Evolutionary conservation across 1,284 basidiomycete genomes (phyloP).

Genomic region (Xanthoconium separans): DNA sequence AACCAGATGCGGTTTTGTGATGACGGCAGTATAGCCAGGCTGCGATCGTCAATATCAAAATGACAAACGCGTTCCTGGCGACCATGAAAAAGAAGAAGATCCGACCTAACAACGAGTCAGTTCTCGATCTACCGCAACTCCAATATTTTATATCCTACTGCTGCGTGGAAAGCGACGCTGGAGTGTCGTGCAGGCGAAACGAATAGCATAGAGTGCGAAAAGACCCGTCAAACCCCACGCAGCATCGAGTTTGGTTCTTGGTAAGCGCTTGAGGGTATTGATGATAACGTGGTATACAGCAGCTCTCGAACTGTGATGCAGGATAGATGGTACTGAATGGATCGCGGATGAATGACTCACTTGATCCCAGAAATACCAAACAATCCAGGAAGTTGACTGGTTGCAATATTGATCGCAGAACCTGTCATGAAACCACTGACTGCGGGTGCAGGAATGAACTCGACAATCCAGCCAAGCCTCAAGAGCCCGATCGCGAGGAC

Average conservation of each 20-base stretch:
- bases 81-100: constrained; percentile 86
- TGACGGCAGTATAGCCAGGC: constrained; percentile 82
- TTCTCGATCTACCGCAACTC: neutral
- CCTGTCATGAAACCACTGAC: constrained; percentile 95
- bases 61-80: constrained; percentile 84
- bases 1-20: constrained; percentile 55
- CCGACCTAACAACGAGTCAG: constrained; percentile 48
- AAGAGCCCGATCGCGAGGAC: constrained; percentile 92
- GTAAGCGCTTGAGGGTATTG: constrained; percentile 86
- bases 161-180: constrained; percentile 67
- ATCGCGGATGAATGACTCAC: constrained; percentile 42
- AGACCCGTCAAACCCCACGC: constrained; percentile 88
- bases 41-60: constrained; percentile 82
- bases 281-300: constrained; percentile 89
- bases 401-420: constrained; percentile 84
- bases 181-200: constrained; percentile 59
- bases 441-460: constrained; percentile 91
- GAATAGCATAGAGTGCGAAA: constrained; percentile 72
- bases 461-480: constrained; percentile 91
- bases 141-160: constrained; percentile 39
- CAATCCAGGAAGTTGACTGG: constrained; percentile 82
- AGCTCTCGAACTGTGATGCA: constrained; percentile 65
- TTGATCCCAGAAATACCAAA: constrained; percentile 84
- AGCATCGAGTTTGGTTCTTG: constrained; percentile 74
- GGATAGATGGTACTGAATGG: neutral